Evolutionary conservation across 2,329 filamentous ascomycete species (phyloP).

Genomic region (Conoideocrella luteorostrata): DNA sequence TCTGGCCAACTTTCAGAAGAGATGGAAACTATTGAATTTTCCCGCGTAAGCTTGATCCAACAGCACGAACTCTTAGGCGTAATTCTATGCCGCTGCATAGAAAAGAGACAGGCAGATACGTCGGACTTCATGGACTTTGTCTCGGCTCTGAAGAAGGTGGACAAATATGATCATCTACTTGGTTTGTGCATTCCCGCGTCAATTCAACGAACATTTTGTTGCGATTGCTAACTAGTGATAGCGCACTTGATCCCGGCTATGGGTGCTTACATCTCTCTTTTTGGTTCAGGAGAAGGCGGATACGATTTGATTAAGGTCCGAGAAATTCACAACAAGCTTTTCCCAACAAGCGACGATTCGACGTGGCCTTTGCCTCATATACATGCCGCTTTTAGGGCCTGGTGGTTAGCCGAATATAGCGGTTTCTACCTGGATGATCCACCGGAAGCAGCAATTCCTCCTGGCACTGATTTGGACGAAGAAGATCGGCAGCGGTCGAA

Average conservation of each 20-base stretch:
- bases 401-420: slow-evolving; percentile 92
- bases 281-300: slow-evolving; percentile 70
- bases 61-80: slow-evolving; percentile 85
- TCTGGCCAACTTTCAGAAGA: slow-evolving; percentile 50
- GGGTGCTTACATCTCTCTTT: slow-evolving; percentile 68
- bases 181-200: slow-evolving; percentile 26
- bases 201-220: slow-evolving; percentile 5
- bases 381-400: slow-evolving; percentile 69
- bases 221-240: slow-evolving; percentile 10
- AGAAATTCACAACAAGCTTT: slow-evolving; percentile 62
- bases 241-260: slow-evolving; percentile 81
- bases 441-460: slow-evolving; percentile 47
- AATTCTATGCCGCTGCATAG: slow-evolving; percentile 73
- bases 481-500: slow-evolving; percentile 67
- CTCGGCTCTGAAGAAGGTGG: slow-evolving; percentile 58
- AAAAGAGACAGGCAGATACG: slow-evolving; percentile 62
- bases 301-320: slow-evolving; percentile 62
- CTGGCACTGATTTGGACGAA: slow-evolving; percentile 56
- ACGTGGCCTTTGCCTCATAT: slow-evolving; percentile 69
- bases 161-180: slow-evolving; percentile 66
- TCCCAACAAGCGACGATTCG: slow-evolving; percentile 58
- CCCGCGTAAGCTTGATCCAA: slow-evolving; percentile 70
- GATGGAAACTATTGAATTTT: slow-evolving; percentile 72
- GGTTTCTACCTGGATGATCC: slow-evolving; percentile 77
- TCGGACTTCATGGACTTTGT: slow-evolving; percentile 72